Base-by-base conservation (phyloP, 441 rosid genomes). In the Eutrema salsugineum region DNA sequence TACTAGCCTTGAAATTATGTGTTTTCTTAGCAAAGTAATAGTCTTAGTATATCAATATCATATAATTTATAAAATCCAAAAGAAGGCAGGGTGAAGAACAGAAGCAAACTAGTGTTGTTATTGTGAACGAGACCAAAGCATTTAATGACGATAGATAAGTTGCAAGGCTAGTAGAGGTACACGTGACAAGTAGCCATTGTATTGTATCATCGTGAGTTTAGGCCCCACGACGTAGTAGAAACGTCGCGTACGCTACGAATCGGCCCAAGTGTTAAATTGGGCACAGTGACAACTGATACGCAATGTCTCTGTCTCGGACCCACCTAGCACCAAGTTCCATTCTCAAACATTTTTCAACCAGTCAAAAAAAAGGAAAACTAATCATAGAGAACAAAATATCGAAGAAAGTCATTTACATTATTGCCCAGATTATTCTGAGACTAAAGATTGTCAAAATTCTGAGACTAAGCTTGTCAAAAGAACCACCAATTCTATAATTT, bases 111-210 rank as follows among this genome's bases (percentile, higher is more conserved):
- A 16, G 57, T 20, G 48, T 11, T 20, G 48, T 11, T 20, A 50
- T 11, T 32, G 59, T 48, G 49, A 32, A 43, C 11, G 63, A 61
- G 69, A 54, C 64, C 68, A 51, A 51, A 67, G 57, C 15, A 17
- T 15, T 24, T 74, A 50, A 74, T 67, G 69, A 68, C 58, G 78
- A 74, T 42, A 68, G 63, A 63, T 33, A 74, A 51, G 68, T 67
- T 61, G 63, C 49, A 11, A 66, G 67, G 68, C 54, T 30, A 48
- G 1, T 17, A 73, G 71, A 35, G 66, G 39, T 66, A 68, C 68
- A 75, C 73, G 73, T 60, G 68, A 68, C 27, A 12, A 20, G 8
- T 33, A 60, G 63, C 19, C 20, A 59, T 68, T 35, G 63, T 16
- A 67, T 42, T 35, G 63, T 16, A 74, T 42, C 61, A 22, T 65